A percentile compares a stretch with the other conserved stretches of the same genome.
phyloP scores from a whole-genome alignment of 129 eudicot genomes.

The Flaveria linearis region DNA sequence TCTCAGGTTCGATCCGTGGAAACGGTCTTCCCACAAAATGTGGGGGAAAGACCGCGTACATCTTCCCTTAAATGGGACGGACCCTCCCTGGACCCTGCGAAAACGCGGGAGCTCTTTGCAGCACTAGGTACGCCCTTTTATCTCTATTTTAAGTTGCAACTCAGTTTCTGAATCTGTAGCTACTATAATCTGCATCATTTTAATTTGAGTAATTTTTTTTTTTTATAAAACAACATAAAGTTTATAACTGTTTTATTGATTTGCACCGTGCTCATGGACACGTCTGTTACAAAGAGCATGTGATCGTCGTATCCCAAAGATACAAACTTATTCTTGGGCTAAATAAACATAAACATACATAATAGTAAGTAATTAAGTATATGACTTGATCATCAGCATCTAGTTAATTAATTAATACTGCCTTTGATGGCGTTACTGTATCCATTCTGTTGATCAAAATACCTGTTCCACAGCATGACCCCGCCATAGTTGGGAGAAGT shows the following conservation, averaged over 20 bases:
- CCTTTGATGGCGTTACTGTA: constrained; percentile 50
- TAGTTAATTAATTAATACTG: constrained; percentile 33
- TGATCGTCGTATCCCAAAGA: constrained; percentile 20
- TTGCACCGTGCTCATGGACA: constrained; percentile 8
- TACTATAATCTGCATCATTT: neutral
- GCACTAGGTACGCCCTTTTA: too few relatives aligned
- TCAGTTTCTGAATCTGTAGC: neutral
- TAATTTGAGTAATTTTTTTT: neutral
- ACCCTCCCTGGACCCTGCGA: too few relatives aligned
- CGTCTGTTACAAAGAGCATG: neutral
- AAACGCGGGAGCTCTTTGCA: too few relatives aligned
- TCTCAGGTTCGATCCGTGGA: too few relatives aligned
- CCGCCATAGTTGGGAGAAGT: constrained; percentile 65
- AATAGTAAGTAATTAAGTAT: neutral
- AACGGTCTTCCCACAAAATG: too few relatives aligned
- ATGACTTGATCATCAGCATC: neutral
- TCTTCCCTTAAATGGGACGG: too few relatives aligned
- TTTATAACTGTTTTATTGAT: constrained; percentile 11
- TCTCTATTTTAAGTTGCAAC: neutral
- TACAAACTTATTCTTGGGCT: constrained; percentile 15
- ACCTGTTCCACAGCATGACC: constrained; percentile 74
- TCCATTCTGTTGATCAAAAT: constrained; percentile 40
- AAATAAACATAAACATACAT: constrained; percentile 10
- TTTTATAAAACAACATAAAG: neutral
- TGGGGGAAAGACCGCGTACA: too few relatives aligned